Conservation (phyloP, 2,329 filamentous ascomycete species). For the Pyrenochaeta sp. region DNA sequence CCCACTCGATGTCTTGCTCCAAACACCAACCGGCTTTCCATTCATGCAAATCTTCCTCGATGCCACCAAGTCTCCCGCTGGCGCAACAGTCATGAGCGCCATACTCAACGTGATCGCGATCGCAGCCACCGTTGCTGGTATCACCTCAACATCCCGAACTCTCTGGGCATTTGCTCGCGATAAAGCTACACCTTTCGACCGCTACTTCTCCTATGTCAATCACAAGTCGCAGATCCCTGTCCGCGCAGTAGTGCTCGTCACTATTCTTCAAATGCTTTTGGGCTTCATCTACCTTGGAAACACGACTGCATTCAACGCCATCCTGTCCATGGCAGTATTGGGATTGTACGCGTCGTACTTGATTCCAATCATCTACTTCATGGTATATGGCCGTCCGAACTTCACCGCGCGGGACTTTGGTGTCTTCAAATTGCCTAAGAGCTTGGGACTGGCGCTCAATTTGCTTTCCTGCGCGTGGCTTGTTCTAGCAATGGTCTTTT, state of each 20-base stretch:
- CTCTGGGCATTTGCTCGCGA: slow-evolving; percentile 53
- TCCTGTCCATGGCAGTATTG: slow-evolving; percentile 54
- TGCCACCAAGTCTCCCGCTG: slow-evolving; percentile 27
- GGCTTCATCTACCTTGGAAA: slow-evolving; percentile 54
- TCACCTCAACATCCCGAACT: slow-evolving; percentile 49
- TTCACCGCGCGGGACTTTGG: slow-evolving; percentile 16
- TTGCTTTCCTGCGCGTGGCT: slow-evolving; percentile 55
- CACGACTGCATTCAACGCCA: slow-evolving; percentile 52
- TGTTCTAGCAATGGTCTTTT: slow-evolving; percentile 54
- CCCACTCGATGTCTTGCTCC: slow-evolving; percentile 48
- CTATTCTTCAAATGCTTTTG: slow-evolving; percentile 36
- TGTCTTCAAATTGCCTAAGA: slow-evolving; percentile 37
- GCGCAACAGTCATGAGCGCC: slow-evolving; percentile 54
- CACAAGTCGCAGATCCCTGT: slow-evolving; percentile 44
- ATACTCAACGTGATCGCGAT: slow-evolving; percentile 20
- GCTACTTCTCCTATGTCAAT: slow-evolving; percentile 48
- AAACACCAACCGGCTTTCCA: slow-evolving; percentile 48
- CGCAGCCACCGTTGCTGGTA: slow-evolving; percentile 30
- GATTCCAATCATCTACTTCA: slow-evolving; percentile 50
- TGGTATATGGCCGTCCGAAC: slow-evolving; percentile 46
- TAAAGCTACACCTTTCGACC: slow-evolving; percentile 46
- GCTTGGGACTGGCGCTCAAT: slow-evolving; percentile 49
- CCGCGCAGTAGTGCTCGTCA: slow-evolving; percentile 34
- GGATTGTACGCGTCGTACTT: slow-evolving; percentile 56
- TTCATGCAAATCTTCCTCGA: slow-evolving; percentile 59